Evolutionary conservation across 495 filamentous ascomycete species (phyloP), one percentile per base, ranked within the genome.

Genomic region (Penicillium mononematosum): DNA sequence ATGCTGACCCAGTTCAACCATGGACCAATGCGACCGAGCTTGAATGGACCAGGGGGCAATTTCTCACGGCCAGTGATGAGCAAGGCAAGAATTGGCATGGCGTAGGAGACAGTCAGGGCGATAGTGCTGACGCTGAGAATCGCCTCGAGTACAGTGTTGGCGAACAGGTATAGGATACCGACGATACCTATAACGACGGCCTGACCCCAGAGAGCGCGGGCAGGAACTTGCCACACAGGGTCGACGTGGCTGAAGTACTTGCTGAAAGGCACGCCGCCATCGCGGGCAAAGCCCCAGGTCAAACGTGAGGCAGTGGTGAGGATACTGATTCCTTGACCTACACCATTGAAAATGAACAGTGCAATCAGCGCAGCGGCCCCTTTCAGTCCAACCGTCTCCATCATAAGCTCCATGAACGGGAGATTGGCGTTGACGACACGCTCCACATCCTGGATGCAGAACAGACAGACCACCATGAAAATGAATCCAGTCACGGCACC

Each of bases 401-500:
- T 59, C 49, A 78, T 69, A 0, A 79, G 70, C 48, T 76, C 72
- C 60, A 79, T 75, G 63, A 79, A 79, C 1, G 77, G 77, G 0
- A 77, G 70, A 17, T 70, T 64, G 12, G 77, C 70, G 44, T 75
- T 70, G 61, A 87, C 74, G 20, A 92, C 79, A 0, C 73, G 71
- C 32, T 79, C 73, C 41, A 91, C 70, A 58, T 85, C 80, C 55
- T 78, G 85, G 59, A 92, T 89, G 56, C 79, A 78, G 69, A 92
- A 92, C 46, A 88, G 82, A 44, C 91, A 79, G 27, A 88, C 82
- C 29, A 92, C 83, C 63, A 87, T 82, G 69, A 89, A 93, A 64
- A 82, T 77, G 65, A 92, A 89, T 0, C 88, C 85, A n/a, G 73
- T 75, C 25, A 79, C 52, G 11, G 88, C 52, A 85, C 75, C 76